A percentile compares a stretch with the other conserved stretches of the same genome.
Evolutionary conservation across 495 filamentous ascomycete species (phyloP).

Genomic region (Aspergillus sparsus): DNA sequence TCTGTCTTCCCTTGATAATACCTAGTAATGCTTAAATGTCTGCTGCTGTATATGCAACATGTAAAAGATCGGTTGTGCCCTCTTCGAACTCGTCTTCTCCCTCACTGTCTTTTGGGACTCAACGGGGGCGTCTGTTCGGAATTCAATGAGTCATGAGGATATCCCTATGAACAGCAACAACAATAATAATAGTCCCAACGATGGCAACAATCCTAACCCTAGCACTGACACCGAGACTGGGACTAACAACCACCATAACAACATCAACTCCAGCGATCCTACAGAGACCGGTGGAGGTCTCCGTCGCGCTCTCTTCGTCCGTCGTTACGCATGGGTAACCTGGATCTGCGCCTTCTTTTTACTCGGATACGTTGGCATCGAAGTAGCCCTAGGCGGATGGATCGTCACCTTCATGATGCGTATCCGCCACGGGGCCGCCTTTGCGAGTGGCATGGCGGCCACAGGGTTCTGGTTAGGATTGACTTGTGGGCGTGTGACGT

Average conservation of each 20-base stretch:
- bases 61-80: slow-evolving; percentile 15
- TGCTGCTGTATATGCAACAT: background rate
- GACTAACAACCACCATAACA: slow-evolving; percentile 46
- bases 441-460: slow-evolving; percentile 61
- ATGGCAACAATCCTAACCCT: too few relatives aligned
- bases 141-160: slow-evolving; percentile 22
- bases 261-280: background rate
- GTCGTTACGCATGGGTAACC: slow-evolving; percentile 54
- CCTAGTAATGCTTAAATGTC: too few relatives aligned
- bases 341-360: slow-evolving; percentile 80
- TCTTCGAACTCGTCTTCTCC: slow-evolving; percentile 12
- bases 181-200: slow-evolving; percentile 15
- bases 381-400: slow-evolving; percentile 79
- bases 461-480: slow-evolving; percentile 70
- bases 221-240: slow-evolving; percentile 26
- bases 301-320: slow-evolving; percentile 55
- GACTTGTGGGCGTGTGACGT: slow-evolving; percentile 57
- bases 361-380: slow-evolving; percentile 78
- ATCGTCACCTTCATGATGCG: slow-evolving; percentile 66
- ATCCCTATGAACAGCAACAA: slow-evolving; percentile 25
- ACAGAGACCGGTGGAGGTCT: slow-evolving; percentile 44
- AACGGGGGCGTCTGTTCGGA: slow-evolving; percentile 26
- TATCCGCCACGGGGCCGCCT: slow-evolving; percentile 54
- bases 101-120: slow-evolving; percentile 20
- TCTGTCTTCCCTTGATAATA: slow-evolving; percentile 48